Conservation (phyloP, 1,284 basidiomycete species). For the Sphagnurus paluster region DNA sequence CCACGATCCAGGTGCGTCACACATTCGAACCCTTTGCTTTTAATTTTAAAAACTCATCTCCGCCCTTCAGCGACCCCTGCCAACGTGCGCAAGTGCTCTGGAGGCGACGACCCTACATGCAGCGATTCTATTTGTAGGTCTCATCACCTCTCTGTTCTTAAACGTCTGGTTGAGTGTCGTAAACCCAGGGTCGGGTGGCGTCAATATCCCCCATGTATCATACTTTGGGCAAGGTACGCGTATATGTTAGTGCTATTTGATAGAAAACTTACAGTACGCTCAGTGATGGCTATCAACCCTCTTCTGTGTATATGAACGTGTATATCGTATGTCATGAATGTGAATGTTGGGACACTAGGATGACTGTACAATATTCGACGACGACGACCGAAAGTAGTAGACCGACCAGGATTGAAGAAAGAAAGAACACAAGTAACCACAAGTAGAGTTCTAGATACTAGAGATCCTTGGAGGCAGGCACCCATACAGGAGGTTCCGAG, state of each 20-base stretch:
- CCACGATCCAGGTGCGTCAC: conserved; percentile 29
- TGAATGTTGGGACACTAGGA: no score
- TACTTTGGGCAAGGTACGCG: conserved; percentile 44
- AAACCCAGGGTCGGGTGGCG: conserved; percentile 37
- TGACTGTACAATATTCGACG: no score
- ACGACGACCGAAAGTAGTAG: background rate
- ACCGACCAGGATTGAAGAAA: background rate
- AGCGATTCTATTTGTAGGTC: conserved; percentile 41
- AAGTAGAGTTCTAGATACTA: background rate
- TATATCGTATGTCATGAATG: no score
- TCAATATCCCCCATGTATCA: conserved; percentile 39
- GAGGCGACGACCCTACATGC: conserved; percentile 40
- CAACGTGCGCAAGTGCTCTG: conserved; percentile 36
- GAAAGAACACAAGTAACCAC: background rate
- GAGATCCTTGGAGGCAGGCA: conserved; percentile 7
- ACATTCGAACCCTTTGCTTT: background rate
- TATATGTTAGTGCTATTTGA: background rate
- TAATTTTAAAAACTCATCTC: background rate
- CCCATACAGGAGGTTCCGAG: conserved; percentile 11
- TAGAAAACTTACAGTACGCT: conserved; percentile 3
- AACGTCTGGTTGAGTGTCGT: background rate
- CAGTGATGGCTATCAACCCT: conserved; percentile 24
- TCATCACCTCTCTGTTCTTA: background rate
- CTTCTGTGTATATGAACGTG: conserved; percentile 24
- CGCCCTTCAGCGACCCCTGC: conserved; percentile 24